Evolutionary conservation across 1,284 basidiomycete species (phyloP), one percentile per base, ranked within the genome.

Genomic region (Fereydounia khargensis): DNA sequence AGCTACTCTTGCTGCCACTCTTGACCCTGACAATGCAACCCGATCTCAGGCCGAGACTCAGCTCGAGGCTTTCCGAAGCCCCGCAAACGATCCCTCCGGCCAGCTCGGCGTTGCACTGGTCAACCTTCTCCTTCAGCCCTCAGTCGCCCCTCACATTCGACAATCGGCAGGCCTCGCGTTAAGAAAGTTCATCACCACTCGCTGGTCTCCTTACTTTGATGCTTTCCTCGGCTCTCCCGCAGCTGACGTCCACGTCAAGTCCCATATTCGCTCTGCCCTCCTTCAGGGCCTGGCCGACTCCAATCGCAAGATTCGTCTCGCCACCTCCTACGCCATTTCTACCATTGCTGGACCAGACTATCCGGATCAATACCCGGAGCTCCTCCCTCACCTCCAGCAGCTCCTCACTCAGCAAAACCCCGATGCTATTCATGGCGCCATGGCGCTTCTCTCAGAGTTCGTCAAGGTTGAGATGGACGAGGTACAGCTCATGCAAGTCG

Each of bases 381-480:
- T 74, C 9, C 53, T 74, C 2, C 63, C 67, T 3, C 42, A 42
- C 28, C 36, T 74, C 25, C 53, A 61, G 13, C 39, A 46, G 25
- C 45, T 64, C 9, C 54, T 74, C 9, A 36, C 60, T 23, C 56
- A 51, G 10, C 46, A 40, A n/a, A 42, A 53, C 13, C 25, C 42
- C 7, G 47, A 57, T 25, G 45, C 48, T 20, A 38, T 68, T 22
- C 66, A 73, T 30, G 70, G 72, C 20, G 68, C 70, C 18, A 52
- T 74, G 47, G 51, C 54, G 16, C 65, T 73, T 35, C 47, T 74
- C 19, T 51, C 57, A 23, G 72, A 74, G 14, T 70, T 73, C 36
- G 67, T 70, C 14, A 45, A 58, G n/a, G 56, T 49, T 22, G 70
- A 73, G 35, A 59, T 74, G 54, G 72, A 74, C 46, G 72, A 74